Evolutionary conservation across 139 green algal genomes (phyloP).

Genomic region (Micractinium sp.): DNA sequence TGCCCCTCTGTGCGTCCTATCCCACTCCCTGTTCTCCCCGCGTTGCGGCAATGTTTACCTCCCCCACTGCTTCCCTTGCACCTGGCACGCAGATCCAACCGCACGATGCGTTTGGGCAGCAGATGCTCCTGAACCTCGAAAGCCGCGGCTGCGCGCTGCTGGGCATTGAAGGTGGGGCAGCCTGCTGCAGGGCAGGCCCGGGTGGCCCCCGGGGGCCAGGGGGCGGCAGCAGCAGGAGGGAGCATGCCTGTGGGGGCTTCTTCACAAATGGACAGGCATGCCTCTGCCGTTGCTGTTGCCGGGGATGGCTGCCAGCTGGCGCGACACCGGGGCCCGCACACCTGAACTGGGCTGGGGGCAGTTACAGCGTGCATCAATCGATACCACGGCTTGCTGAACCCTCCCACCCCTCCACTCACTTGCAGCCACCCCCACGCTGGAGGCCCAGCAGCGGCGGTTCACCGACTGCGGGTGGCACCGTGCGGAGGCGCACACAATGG

Average conservation of each 20-base stretch:
- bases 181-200: neutral
- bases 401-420: neutral
- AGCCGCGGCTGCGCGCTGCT: slow-evolving; percentile 81
- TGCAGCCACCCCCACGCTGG: slow-evolving; percentile 67
- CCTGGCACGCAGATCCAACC: slow-evolving; percentile 70
- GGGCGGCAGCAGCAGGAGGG: neutral
- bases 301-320: too few species aligned
- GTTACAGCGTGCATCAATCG: too few species aligned
- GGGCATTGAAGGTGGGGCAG: slow-evolving; percentile 57
- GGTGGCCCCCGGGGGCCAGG: too few species aligned
- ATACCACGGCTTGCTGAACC: neutral
- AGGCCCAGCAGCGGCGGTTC: slow-evolving; percentile 68
- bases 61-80: neutral
- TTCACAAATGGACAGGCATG: too few species aligned
- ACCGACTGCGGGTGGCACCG: slow-evolving; percentile 61
- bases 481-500: slow-evolving; percentile 70
- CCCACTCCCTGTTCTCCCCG: neutral
- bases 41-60: too few species aligned
- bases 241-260: neutral
- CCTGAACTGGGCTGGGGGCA: neutral
- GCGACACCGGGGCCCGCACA: too few species aligned
- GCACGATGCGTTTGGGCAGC: slow-evolving; percentile 86
- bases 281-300: too few species aligned
- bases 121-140: slow-evolving; percentile 90
- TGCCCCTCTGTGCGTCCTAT: neutral